Base-by-base conservation (phyloP, 2,329 filamentous ascomycete species). In the Phoma herbarum region DNA sequence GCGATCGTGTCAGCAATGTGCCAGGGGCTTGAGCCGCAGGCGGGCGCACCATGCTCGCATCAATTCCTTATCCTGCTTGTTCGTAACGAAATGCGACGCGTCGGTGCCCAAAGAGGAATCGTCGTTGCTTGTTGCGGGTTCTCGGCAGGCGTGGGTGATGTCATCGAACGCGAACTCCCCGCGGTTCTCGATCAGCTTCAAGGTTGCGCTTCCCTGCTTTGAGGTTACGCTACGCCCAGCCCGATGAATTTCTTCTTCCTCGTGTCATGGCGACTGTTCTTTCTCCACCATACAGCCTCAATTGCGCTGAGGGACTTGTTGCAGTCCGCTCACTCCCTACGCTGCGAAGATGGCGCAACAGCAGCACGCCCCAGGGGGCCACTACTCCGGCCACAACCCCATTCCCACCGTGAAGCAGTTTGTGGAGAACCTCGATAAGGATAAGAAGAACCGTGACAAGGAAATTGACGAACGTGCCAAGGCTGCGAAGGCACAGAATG, bases 351-450 rank as follows among this genome's bases (percentile, higher is more conserved):
- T 83, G 81, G 75, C 78, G 60, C 75, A 79, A 64, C 81, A 82
- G 66, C 81, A 80, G 61, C 65, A 72, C 48, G 76, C 77, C 10
- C 84, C 84, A 20, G 88, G 90, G 5, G 81, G 79, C 70, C 90
- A 93, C 75, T 97, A 96, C 82, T 94, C 91, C 28, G 92, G 89
- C 50, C 79, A 78, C 59, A 96, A 97, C 76, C 90, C 91, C 23
- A 88, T 98, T 52, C 94, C 94, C 7, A 97, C 92, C 55, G 90
- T 97, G 65, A 88, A 90, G 73, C 86, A 94, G 75, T 96, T 97
- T 65, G 84, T 97, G 65, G 85, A 91, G 52, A 85, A 85, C 63
- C 83, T 97, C 33, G 93, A 97, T 76, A 82, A 79, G 52, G 88
- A 96, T 66, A 97, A 97, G 81, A 87, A 85, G 68, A 80, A 89